These are phyloP conservation scores for Dendrocalamus latiflorus DNA, from an alignment of 202 grass and related monocot species.

Conservation along the genomic window DNA sequence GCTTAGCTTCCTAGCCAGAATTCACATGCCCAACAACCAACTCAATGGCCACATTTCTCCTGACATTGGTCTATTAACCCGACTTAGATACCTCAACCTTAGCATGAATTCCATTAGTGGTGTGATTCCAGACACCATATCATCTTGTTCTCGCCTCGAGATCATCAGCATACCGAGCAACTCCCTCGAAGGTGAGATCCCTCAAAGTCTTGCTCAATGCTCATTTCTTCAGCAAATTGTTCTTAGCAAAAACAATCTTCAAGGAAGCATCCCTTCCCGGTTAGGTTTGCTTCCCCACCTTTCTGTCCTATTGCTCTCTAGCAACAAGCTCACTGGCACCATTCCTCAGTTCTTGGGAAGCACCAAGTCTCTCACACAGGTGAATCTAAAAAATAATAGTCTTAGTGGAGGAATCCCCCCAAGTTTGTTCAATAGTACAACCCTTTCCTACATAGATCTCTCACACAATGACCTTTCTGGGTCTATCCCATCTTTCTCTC, in stretches of 20 bases:
- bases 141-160: neutral
- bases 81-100: no score
- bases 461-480: no score
- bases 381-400: no score
- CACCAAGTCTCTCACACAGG: neutral
- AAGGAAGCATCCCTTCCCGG: neutral
- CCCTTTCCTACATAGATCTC: no score
- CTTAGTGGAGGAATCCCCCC: no score
- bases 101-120: no score
- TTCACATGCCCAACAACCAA: no score
- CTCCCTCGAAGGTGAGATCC: slow-evolving; percentile 23
- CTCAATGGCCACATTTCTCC: no score
- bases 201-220: neutral
- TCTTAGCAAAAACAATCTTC: neutral
- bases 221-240: neutral
- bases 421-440: no score
- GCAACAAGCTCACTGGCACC: neutral
- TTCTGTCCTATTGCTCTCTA: neutral
- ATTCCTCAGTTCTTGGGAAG: slow-evolving; percentile 6
- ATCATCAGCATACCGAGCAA: neutral
- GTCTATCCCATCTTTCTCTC: no score
- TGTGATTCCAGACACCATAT: neutral
- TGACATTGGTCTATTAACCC: no score
- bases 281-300: neutral
- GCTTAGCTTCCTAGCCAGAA: no score